Evolutionary conservation across 1,284 basidiomycete species (phyloP), one percentile per base, ranked within the genome.

Genomic region (Puccinia horiana): DNA sequence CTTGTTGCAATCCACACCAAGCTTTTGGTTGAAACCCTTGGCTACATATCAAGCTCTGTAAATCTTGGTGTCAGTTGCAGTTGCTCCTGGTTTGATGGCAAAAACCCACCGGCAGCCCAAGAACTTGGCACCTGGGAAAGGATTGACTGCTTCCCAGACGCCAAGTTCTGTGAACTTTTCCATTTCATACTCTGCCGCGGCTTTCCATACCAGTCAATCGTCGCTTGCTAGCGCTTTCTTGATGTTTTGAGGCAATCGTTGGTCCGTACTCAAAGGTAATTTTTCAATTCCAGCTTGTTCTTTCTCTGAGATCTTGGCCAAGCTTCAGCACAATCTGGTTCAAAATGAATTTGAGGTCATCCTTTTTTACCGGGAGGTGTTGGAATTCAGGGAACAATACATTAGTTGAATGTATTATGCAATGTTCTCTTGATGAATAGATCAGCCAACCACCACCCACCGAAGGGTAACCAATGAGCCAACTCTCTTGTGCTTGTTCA

Each of bases 1-100:
- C 32, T 83, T 82, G n/a, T 73, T 65, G 76, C 70, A 83, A 29
- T 83, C 81, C 11, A 78, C 26, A 20, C 83, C 83, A 14, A 77
- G 26, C 29, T 32, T n/a, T 58, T 84, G 83, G 6, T 40, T 42
- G 75, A 58, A 84, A 26, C 83, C 83, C 42, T 77, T 67, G 37
- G 83, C 83, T 26, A 84, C 83, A 26, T 75, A 78, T 32, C 83
- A 6, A 5, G 83, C 83, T 54, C 67, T 16, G 40, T 5, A 69
- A 11, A 11, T 69, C 16, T 69, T 26, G 12, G 20, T 2, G 14
- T 32, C 35, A 8, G 9, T 26, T 32, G 14, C 14, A 8, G 6
- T 29, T 20, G 11, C 20, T 37, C 14, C 14, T 18, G 35, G 26
- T 32, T 63, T 37, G 9, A 63, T 16, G 2, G 26, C 26, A 11